phyloP scores from a whole-genome alignment of 768 basidiomycete genomes.

The Amanita exitialis region DNA sequence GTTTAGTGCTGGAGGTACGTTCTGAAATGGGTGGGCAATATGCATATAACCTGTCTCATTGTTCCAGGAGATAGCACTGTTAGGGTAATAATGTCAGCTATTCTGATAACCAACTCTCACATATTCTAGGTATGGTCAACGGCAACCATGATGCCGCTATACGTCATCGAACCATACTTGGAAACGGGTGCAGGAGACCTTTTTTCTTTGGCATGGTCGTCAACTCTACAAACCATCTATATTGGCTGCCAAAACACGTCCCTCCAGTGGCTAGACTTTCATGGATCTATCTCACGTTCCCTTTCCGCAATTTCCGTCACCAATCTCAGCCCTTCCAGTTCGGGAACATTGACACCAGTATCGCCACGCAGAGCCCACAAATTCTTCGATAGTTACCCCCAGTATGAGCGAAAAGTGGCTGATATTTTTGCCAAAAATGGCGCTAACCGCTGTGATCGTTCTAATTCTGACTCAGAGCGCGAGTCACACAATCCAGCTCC shows the following conservation, averaged over 20 bases:
- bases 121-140: slow-evolving; percentile 72
- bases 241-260: slow-evolving; percentile 92
- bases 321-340: slow-evolving; percentile 11
- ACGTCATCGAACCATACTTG: slow-evolving; percentile 66
- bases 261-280: slow-evolving; percentile 78
- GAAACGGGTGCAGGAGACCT: slow-evolving; percentile 82
- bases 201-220: slow-evolving; percentile 76
- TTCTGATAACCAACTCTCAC: slow-evolving; percentile 3
- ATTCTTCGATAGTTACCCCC: slow-evolving; percentile 88
- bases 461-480: slow-evolving; percentile 23
- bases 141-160: slow-evolving; percentile 49
- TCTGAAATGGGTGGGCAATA: slow-evolving; percentile 9
- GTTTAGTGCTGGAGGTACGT: slow-evolving; percentile 77
- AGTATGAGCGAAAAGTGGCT: slow-evolving; percentile 55
- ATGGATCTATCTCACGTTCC: slow-evolving; percentile 10
- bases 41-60: neutral
- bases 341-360: slow-evolving; percentile 26
- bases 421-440: slow-evolving; percentile 60
- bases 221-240: slow-evolving; percentile 59
- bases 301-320: slow-evolving; percentile 11
- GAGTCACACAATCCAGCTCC: slow-evolving; percentile 18
- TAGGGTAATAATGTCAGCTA: slow-evolving; percentile 37
- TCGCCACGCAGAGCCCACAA: slow-evolving; percentile 56
- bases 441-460: slow-evolving; percentile 16
- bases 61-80: slow-evolving; percentile 77